Evolutionary conservation across 495 filamentous ascomycete species (phyloP).

Genomic region (Penicillium egyptiacum): DNA sequence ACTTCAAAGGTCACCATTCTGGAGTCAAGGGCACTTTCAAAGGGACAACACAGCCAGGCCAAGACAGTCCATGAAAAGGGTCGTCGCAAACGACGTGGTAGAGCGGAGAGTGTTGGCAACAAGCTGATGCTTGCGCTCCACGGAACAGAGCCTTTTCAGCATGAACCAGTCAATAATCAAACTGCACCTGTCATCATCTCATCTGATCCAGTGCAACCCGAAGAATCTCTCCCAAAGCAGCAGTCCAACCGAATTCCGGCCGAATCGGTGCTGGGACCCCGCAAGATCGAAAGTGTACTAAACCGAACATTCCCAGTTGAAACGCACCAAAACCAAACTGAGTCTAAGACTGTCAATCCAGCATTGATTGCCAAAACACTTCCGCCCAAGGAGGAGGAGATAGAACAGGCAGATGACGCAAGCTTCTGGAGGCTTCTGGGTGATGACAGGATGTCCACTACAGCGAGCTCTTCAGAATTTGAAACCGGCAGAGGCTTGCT

Average conservation of each 20-base stretch:
- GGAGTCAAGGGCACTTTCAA: constrained; percentile 4
- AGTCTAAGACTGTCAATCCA: neutral
- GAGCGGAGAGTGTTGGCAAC: constrained; percentile 29
- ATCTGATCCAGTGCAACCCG: constrained; percentile 1
- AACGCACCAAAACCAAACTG: neutral
- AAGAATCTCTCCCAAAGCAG: neutral
- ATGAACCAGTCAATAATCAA: neutral
- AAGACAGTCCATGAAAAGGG: neutral
- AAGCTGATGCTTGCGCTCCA: constrained; percentile 33
- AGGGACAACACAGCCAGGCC: neutral
- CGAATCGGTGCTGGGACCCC: neutral
- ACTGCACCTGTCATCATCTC: neutral
- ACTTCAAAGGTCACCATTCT: constrained; percentile 6
- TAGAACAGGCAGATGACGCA: neutral
- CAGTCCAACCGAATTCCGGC: neutral
- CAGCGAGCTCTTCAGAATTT: neutral
- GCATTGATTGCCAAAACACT: neutral
- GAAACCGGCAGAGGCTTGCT: constrained; percentile 5
- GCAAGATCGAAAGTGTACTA: neutral
- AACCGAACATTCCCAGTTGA: neutral
- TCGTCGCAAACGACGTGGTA: constrained; percentile 14
- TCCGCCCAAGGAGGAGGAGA: neutral
- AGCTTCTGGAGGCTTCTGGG: neutral
- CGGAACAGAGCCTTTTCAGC: constrained; percentile 3
- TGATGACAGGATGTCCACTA: neutral